Base-by-base conservation (phyloP, 1,284 basidiomycete genomes). In the Mycena sp. region DNA sequence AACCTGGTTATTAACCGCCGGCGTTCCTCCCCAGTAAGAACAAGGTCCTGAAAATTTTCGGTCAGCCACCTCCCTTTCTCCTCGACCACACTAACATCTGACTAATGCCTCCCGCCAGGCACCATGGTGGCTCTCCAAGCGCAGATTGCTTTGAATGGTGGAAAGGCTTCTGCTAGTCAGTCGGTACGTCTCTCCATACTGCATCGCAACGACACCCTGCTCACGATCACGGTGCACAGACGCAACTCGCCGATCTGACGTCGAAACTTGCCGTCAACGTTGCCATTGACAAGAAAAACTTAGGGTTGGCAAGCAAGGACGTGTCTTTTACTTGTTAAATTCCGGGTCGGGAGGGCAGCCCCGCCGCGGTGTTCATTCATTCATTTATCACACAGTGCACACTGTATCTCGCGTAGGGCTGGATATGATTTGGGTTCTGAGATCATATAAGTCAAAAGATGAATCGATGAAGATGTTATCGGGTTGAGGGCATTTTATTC, bases 11-110 rank as follows among this genome's bases (percentile, higher is more conserved):
- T 30, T 14, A 32, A 29, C 25, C 25, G 6, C 28, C 28, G 28
- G 10, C 14, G 10, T 11, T 21, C 2, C 37, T 23, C 4, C 17
- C 7, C 44, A 58, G 53, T 23, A 62, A 62, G 25, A 62, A 62
- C 53, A 62, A 62, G 40, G 60, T 62, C 19, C 46, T 62, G 26
- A 62, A 62, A 52, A 43, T 62, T 30, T 62, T 55, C 44, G 58
- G 40, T 43, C n/a, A 6, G 40, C n/a, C 9, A 14, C n/a, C 7
- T 43, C 40, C 40, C 17, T 19, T 43, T 19, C 6, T 9, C 40
- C 9, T 43, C 11, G 35, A 35, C 32, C 14, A 14, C 32, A 14
- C 9, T 35, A 35, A n/a, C 40, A 9, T 43, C 6, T 7, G n/a
- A 35, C 32, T 35, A 14, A 35, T 19, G n/a, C n/a, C 9, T 43